phyloP scores from a whole-genome alignment of 768 basidiomycete species.

The Rhizopogon salebrosus region DNA sequence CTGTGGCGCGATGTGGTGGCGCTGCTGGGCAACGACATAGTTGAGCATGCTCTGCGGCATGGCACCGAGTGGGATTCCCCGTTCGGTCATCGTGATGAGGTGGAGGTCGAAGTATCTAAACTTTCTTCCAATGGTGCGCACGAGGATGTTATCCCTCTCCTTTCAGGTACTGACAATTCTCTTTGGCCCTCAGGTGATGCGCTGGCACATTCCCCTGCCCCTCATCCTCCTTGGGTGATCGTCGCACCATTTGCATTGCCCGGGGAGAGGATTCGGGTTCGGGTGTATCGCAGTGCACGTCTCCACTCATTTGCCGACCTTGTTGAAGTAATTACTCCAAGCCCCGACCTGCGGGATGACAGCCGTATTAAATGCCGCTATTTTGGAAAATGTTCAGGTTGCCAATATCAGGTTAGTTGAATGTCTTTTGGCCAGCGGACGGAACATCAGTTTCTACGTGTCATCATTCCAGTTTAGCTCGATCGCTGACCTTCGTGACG shows the following conservation, averaged over 20 bases:
- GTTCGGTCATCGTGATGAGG: conserved; percentile 52
- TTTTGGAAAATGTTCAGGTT: conserved; percentile 87
- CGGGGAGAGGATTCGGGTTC: conserved; percentile 70
- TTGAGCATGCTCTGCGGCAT: conserved; percentile 42
- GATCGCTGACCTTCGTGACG: background rate
- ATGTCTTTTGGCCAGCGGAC: background rate
- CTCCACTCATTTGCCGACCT: conserved; percentile 77
- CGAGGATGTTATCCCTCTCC: background rate
- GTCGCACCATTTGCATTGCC: conserved; percentile 82
- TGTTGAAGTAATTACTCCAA: conserved; percentile 59
- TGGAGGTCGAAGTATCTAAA: conserved; percentile 60
- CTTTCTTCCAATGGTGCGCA: conserved; percentile 60
- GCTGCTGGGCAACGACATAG: conserved; percentile 57
- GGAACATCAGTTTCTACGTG: background rate
- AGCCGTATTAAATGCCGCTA: conserved; percentile 72
- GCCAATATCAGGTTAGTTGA: conserved; percentile 79
- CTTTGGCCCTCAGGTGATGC: conserved; percentile 49
- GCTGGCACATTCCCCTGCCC: conserved; percentile 46
- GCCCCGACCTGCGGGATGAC: conserved; percentile 59
- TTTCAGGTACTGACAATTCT: background rate
- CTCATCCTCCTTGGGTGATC: conserved; percentile 69
- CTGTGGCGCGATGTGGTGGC: conserved; percentile 64
- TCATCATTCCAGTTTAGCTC: background rate
- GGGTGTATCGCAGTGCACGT: conserved; percentile 65
- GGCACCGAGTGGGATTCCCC: conserved; percentile 55